Conservation (phyloP, 495 filamentous ascomycete species). For the Massariosphaeria phaeospora region DNA sequence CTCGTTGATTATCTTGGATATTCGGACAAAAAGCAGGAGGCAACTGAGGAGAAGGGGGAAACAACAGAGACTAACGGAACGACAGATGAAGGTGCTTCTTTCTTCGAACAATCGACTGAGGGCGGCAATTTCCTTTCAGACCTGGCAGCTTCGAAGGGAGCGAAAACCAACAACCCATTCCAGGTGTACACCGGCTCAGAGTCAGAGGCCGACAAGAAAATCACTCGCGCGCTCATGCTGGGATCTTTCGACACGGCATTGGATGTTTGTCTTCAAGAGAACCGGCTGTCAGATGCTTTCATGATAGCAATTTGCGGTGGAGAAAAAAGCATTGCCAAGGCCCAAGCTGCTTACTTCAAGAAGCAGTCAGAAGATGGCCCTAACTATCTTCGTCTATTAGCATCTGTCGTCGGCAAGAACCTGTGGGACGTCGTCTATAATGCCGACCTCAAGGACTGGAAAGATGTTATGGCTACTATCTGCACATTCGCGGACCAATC, state of each 20-base stretch:
- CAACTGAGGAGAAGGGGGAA: slow-evolving; percentile 35
- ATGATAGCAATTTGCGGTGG: slow-evolving; percentile 97
- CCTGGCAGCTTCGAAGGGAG: slow-evolving; percentile 69
- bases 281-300: slow-evolving; percentile 90
- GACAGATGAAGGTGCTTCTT: slow-evolving; percentile 51
- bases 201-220: slow-evolving; percentile 72
- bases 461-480: slow-evolving; percentile 89
- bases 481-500: slow-evolving; percentile 88
- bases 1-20: slow-evolving; percentile 87
- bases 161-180: slow-evolving; percentile 82
- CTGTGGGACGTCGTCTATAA: slow-evolving; percentile 98
- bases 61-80: slow-evolving; percentile 43
- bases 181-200: slow-evolving; percentile 75
- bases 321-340: slow-evolving; percentile 87
- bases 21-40: slow-evolving; percentile 52
- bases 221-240: slow-evolving; percentile 81
- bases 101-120: slow-evolving; percentile 74
- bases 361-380: slow-evolving; percentile 73
- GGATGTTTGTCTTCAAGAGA: slow-evolving; percentile 79
- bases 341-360: slow-evolving; percentile 84
- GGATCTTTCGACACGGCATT: slow-evolving; percentile 89
- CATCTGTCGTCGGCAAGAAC: slow-evolving; percentile 91
- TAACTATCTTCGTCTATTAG: slow-evolving; percentile 87
- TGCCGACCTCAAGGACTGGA: slow-evolving; percentile 88
- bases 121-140: slow-evolving; percentile 77